Percentiles rank a stretch among this genome's conserved stretches.
phyloP scores from a whole-genome alignment of 345 rosid species.

The Litchi chinensis region DNA sequence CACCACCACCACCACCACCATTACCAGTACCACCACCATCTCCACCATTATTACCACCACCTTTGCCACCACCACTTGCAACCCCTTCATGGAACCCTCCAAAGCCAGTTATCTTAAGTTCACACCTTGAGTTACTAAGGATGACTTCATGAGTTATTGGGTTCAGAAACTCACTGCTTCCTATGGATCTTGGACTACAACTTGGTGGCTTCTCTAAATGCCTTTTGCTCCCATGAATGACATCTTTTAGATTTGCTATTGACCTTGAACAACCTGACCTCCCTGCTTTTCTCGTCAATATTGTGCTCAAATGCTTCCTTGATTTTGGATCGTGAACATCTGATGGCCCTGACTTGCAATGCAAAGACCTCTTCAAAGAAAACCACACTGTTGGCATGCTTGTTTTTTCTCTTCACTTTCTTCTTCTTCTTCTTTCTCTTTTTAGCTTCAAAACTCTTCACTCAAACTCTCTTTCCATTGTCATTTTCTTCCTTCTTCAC shows the following conservation, averaged over 20 bases:
- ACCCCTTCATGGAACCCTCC: slow-evolving; percentile 61
- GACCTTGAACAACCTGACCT: slow-evolving; percentile 99
- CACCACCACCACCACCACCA: slow-evolving; percentile 10
- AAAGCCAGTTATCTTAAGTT: slow-evolving; percentile 90
- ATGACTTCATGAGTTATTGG: slow-evolving; percentile 96
- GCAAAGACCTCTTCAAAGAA: slow-evolving; percentile 63
- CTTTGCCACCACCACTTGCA: slow-evolving; percentile 23
- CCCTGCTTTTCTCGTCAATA: slow-evolving; percentile 66
- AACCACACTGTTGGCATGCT: slow-evolving; percentile 80
- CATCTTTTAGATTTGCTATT: slow-evolving; percentile 96
- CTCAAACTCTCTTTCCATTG: neutral
- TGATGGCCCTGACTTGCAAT: slow-evolving; percentile 61
- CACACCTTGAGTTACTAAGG: slow-evolving; percentile 87
- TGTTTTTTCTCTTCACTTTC: neutral
- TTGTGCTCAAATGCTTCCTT: slow-evolving; percentile 53
- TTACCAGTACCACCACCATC: neutral
- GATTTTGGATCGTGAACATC: slow-evolving; percentile 64
- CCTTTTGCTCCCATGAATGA: slow-evolving; percentile 97
- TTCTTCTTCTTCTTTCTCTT: neutral
- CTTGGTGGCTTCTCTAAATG: slow-evolving; percentile 88
- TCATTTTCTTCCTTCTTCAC: slow-evolving; percentile 8
- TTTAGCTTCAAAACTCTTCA: neutral
- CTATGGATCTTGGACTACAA: slow-evolving; percentile 97
- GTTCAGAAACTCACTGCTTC: slow-evolving; percentile 98
- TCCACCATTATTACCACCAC: slow-evolving; percentile 24